A percentile compares a stretch with the other conserved stretches of the same genome.
Evolutionary conservation across 495 filamentous ascomycete species (phyloP).

Genomic region (Tuber borchii): DNA sequence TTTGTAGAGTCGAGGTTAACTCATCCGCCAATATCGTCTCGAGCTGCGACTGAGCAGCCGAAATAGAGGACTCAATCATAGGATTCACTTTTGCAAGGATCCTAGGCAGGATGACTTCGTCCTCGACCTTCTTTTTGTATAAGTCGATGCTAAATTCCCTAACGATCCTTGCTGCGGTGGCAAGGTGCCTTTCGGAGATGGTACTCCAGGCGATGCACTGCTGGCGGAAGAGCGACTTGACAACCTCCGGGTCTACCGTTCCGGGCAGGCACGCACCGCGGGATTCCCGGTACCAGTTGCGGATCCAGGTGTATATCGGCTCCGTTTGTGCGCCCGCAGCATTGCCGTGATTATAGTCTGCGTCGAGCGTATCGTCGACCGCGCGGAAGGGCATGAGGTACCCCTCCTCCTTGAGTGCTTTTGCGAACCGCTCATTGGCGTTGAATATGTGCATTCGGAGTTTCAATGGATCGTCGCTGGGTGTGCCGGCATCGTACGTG

Average conservation of each 20-base stretch:
- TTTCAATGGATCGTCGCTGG: conserved; percentile 21
- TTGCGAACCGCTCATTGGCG: conserved; percentile 24
- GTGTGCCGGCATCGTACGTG: conserved; percentile 28
- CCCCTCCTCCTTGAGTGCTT: conserved; percentile 15
- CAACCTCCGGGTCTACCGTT: conserved; percentile 42
- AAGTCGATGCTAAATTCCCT: conserved; percentile 11
- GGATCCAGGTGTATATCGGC: conserved; percentile 43
- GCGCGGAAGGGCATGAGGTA: conserved; percentile 31
- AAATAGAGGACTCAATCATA: conserved; percentile 20
- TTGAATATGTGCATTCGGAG: conserved; percentile 37
- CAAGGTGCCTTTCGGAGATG: conserved; percentile 40
- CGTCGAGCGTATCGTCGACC: conserved; percentile 15
- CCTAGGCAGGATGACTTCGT: conserved; percentile 11
- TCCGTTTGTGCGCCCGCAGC: not conserved
- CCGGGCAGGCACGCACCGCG: conserved; percentile 45
- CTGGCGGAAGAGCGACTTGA: conserved; percentile 43
- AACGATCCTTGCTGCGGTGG: conserved; percentile 12
- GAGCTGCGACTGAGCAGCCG: conserved; percentile 20
- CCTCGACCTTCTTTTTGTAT: conserved; percentile 9
- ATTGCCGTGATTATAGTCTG: not conserved
- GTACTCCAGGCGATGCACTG: conserved; percentile 43
- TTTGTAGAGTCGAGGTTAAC: conserved; percentile 42
- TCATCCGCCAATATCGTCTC: conserved; percentile 42
- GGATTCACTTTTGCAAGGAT: conserved; percentile 22
- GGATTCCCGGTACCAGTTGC: conserved; percentile 41